Conservation (phyloP, 768 basidiomycete species). For the Termitomyces sp. region DNA sequence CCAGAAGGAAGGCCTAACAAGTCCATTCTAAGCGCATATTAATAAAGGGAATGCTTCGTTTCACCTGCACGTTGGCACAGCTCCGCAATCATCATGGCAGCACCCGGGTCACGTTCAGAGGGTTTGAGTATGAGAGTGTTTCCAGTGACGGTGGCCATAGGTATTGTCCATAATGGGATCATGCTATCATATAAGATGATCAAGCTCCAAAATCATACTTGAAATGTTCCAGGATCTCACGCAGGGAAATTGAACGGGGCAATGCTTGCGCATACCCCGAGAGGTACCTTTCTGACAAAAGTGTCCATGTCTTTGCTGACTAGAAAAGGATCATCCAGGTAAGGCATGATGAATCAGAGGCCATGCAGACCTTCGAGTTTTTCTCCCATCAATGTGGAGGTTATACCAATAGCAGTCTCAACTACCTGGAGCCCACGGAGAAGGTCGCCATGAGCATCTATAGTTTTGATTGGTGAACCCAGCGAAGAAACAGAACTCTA, state of each 20-base stretch:
- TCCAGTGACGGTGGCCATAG: conserved; percentile 82
- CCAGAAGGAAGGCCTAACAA: conserved; percentile 69
- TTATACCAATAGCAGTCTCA: conserved; percentile 75
- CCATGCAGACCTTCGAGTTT: conserved; percentile 73
- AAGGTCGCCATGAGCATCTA: conserved; percentile 94
- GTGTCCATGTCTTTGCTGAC: conserved; percentile 98
- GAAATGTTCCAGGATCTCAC: conserved; percentile 32
- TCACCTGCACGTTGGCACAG: conserved; percentile 80
- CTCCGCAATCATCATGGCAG: conserved; percentile 97
- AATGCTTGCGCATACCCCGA: conserved; percentile 86
- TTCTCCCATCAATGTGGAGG: conserved; percentile 82
- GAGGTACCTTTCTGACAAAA: conserved; percentile 72
- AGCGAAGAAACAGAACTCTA: conserved; percentile 3
- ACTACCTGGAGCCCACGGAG: conserved; percentile 89
- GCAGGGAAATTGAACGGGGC: conserved; percentile 91
- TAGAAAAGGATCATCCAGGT: conserved; percentile 21
- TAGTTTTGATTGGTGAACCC: background rate
- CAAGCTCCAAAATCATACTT: background rate
- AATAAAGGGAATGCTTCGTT: background rate
- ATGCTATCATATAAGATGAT: conserved; percentile 42
- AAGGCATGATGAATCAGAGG: background rate
- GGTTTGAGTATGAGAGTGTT: conserved; percentile 96
- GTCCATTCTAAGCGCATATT: background rate
- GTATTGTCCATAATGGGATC: conserved; percentile 97
- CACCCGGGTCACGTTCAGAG: conserved; percentile 94